phyloP scores from a whole-genome alignment of 495 filamentous ascomycete species.

The Xylaria grammica region DNA sequence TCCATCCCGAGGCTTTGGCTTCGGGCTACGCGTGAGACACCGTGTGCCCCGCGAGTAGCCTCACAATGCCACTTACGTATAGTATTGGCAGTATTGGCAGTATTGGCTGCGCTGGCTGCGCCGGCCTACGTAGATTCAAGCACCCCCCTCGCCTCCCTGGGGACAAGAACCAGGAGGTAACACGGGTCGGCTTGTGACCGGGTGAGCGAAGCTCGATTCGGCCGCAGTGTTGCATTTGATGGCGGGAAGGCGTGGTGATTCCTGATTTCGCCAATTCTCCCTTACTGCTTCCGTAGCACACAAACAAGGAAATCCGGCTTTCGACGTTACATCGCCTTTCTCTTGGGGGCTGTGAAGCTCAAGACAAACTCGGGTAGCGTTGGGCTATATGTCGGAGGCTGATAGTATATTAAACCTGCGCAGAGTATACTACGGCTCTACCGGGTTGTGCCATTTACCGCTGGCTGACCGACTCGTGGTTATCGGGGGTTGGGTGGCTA shows the following conservation, averaged over 20 bases:
- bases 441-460: not conserved
- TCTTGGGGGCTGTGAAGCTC: too few relatives aligned
- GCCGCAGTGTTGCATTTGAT: too few relatives aligned
- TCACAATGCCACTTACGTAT: not conserved
- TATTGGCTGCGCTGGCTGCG: not conserved
- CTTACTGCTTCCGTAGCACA: too few relatives aligned
- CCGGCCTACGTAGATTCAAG: not conserved
- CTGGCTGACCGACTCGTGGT: not conserved
- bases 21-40: not conserved
- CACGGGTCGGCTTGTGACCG: not conserved
- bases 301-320: too few relatives aligned
- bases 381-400: not conserved
- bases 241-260: too few relatives aligned
- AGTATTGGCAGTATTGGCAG: too few relatives aligned
- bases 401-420: too few relatives aligned
- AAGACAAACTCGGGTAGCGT: not conserved
- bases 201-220: too few relatives aligned
- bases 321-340: not conserved
- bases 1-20: not conserved
- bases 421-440: not conserved
- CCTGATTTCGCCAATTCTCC: too few relatives aligned
- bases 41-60: not conserved
- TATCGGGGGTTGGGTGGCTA: not conserved
- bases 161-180: too few relatives aligned
- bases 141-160: too few relatives aligned